Evolutionary conservation across 179 eudicot species (phyloP).

Genomic region (Silene noctiflora): DNA sequence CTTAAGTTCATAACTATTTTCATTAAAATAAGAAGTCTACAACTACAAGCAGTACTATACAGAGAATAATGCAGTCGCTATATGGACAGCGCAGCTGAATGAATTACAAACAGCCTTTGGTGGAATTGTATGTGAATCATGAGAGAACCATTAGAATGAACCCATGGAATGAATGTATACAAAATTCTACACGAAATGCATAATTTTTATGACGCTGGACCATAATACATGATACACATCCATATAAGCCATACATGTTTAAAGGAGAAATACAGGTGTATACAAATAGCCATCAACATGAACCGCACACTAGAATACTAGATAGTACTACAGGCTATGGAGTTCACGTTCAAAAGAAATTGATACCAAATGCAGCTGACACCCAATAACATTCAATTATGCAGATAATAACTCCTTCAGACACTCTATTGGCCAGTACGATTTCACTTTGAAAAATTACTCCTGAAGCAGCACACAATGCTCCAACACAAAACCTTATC

Average conservation of each 20-base stretch:
- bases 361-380: background rate
- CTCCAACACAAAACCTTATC: no score
- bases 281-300: background rate
- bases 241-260: background rate
- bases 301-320: background rate
- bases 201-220: background rate
- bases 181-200: background rate
- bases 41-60: background rate
- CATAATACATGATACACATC: background rate
- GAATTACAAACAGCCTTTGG: background rate
- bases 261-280: background rate
- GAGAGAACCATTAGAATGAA: background rate
- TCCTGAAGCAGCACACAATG: no score
- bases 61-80: background rate
- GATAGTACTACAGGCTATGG: background rate
- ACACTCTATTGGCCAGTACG: no score
- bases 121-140: background rate
- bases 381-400: no score
- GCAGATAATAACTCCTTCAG: no score
- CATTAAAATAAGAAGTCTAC: background rate
- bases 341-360: no score
- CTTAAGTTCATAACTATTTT: background rate
- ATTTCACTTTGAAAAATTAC: no score
- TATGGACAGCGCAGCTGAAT: background rate
- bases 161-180: background rate